These are phyloP conservation scores for Kodamaea alishanica DNA, from an alignment of 1,139 yeast species.

Conservation along the genomic window DNA sequence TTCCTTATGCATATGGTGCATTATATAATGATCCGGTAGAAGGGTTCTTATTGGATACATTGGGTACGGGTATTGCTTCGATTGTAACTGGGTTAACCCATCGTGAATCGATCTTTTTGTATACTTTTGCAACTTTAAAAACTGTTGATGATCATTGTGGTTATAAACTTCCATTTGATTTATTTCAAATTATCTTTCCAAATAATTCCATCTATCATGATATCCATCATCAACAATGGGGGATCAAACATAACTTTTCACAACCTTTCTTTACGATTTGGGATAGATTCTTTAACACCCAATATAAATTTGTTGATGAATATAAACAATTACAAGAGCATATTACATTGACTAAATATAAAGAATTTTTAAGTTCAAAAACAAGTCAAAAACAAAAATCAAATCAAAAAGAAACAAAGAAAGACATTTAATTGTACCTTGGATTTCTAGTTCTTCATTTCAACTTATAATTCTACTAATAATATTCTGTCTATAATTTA, in stretches of 20 bases:
- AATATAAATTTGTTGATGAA: constrained; percentile 62
- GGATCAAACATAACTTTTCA: constrained; percentile 88
- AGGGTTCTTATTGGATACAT: constrained; percentile 86
- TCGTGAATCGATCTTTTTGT: constrained; percentile 71
- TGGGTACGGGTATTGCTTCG: constrained; percentile 86
- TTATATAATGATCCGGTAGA: constrained; percentile 90
- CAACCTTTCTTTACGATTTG: constrained; percentile 96
- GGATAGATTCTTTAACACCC: constrained; percentile 73
- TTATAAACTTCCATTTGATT: constrained; percentile 84
- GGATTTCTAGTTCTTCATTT: too few relatives aligned
- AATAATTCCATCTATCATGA: constrained; percentile 95
- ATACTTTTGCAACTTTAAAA: constrained; percentile 85
- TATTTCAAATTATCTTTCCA: constrained; percentile 86
- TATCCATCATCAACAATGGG: constrained; percentile 95
- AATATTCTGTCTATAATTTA: neutral
- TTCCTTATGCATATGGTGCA: constrained; percentile 97
- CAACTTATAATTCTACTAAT: neutral
- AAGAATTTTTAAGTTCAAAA: constrained; percentile 53
- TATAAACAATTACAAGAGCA: constrained; percentile 55
- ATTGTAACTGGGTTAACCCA: constrained; percentile 60
- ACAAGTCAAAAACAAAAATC: constrained; percentile 6
- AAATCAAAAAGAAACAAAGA: constrained; percentile 6
- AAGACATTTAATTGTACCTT: constrained; percentile 7
- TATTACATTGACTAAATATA: constrained; percentile 60
- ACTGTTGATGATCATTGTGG: constrained; percentile 99